Evolutionary conservation across 179 eudicot species (phyloP), one percentile per base, ranked within the genome.

Genomic region (Silene vulgaris): DNA sequence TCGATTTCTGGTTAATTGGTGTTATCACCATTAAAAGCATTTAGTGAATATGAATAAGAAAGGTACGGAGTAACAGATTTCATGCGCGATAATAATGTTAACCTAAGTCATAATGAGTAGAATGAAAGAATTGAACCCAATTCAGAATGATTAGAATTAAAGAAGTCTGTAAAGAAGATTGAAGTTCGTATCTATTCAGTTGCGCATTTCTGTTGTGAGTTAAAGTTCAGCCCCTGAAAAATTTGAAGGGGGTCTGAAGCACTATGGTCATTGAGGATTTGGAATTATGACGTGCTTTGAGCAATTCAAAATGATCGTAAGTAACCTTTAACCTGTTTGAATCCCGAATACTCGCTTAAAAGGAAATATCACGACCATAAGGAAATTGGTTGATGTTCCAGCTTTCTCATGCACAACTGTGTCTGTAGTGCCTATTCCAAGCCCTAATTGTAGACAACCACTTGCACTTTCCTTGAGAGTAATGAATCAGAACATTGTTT

Each of bases 381-480:
- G 72, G 48, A 12, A 70, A 23, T 11, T 50, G 37, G 17, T 23
- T n/a, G 8, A 3, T 7, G 8, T 69, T 40, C 56, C 28, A 11
- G 52, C 71, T 28, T 67, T 67, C 6, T 35, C 50, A 17, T 19
- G n/a, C 29, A 11, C 29, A 43, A 40, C 30, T 19, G 8, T 9
- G 70, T 66, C 48, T 11, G 67, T 62, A 20, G n/a, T 32, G 70
- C 48, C 35, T 62, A 20, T 29, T 21, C 32, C 66, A 62, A 62
- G 23, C 29, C 66, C 6, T 16, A 52, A 16, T 1, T 40, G 11
- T 40, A 40, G 48, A 40, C 11, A 40, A 40, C 48, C 8, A 7
- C 48, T 40, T 40, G 48, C 48, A 40, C 48, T 59, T 6, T n/a
- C 11, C 7, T 19, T 59, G 26, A n/a, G 19, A 20, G 20, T 19